Conservation (phyloP, 768 basidiomycete genomes). For the Leccinellum luteum region DNA sequence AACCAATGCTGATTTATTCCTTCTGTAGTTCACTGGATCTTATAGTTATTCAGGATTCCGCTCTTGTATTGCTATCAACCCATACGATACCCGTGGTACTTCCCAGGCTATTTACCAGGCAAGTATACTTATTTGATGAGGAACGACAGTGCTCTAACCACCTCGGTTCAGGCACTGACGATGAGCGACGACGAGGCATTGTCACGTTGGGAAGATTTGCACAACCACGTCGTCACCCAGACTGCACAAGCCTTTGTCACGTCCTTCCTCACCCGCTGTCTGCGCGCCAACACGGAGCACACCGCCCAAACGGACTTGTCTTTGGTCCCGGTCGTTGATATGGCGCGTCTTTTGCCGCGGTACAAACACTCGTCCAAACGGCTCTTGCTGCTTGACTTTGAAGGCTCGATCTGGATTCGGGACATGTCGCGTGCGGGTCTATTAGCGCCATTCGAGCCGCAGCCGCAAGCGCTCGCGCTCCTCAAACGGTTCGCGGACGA, state of each 20-base stretch:
- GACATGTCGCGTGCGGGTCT: constrained; percentile 50
- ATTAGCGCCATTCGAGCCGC: constrained; percentile 39
- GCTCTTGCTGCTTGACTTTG: constrained; percentile 73
- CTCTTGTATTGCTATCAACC: constrained; percentile 83
- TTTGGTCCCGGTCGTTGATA: constrained; percentile 40
- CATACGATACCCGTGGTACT: constrained; percentile 82
- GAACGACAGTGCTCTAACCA: constrained; percentile 5
- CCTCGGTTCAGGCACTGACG: constrained; percentile 51
- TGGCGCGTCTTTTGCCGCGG: constrained; percentile 55
- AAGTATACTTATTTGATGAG: background rate
- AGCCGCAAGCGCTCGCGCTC: constrained; percentile 40
- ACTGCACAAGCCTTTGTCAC: constrained; percentile 83
- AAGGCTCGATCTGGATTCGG: constrained; percentile 74
- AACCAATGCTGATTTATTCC: background rate
- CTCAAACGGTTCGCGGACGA: constrained; percentile 62
- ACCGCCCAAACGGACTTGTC: constrained; percentile 30
- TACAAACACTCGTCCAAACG: constrained; percentile 66
- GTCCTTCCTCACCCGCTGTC: constrained; percentile 70
- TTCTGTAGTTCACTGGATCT: constrained; percentile 71
- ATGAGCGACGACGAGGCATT: constrained; percentile 74
- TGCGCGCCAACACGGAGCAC: constrained; percentile 74
- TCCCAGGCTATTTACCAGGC: constrained; percentile 70
- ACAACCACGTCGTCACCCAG: constrained; percentile 82
- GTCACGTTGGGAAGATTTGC: constrained; percentile 81
- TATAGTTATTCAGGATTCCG: constrained; percentile 87